Evolutionary conservation across 495 filamentous ascomycete species (phyloP).

Genomic region (Glutinoglossum americanum): DNA sequence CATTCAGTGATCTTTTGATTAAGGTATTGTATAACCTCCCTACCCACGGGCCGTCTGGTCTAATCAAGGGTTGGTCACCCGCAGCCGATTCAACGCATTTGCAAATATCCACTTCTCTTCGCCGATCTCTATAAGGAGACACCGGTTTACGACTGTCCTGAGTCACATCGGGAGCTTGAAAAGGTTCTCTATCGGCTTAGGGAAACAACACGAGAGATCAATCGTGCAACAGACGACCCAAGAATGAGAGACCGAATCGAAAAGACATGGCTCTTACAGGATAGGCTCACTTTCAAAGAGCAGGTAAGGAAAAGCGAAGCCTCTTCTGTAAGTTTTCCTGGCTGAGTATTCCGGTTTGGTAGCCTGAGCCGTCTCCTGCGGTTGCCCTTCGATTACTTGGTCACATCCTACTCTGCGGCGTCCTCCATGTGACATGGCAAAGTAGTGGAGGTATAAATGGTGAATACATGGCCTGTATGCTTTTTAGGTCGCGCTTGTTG

Average conservation of each 20-base stretch:
- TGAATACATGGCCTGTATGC: conserved; percentile 68
- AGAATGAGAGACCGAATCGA: conserved; percentile 26
- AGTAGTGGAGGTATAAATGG: conserved; percentile 41
- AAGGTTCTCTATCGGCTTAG: conserved; percentile 50
- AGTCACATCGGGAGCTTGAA: conserved; percentile 55
- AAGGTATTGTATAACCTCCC: conserved; percentile 34
- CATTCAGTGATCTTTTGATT: conserved; percentile 68
- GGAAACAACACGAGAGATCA: conserved; percentile 50
- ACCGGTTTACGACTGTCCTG: conserved; percentile 61
- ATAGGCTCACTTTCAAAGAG: conserved; percentile 49
- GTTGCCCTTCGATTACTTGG: conserved; percentile 48
- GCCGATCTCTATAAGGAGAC: conserved; percentile 63
- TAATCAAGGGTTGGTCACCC: not conserved
- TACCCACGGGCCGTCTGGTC: not conserved
- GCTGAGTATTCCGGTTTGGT: not conserved
- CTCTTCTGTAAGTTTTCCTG: not conserved
- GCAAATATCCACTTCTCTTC: conserved; percentile 80
- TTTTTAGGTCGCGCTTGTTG: conserved; percentile 65
- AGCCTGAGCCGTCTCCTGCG: conserved; percentile 12
- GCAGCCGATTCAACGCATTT: conserved; percentile 83
- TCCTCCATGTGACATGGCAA: conserved; percentile 69
- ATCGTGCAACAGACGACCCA: conserved; percentile 39
- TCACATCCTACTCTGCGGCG: conserved; percentile 66
- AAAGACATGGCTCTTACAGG: conserved; percentile 58
- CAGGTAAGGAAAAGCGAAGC: conserved; percentile 26